Evolutionary conservation across 176 grass and related monocot genomes (phyloP), one percentile per base, ranked within the genome.

Genomic region (Hyparrhenia diplandra): DNA sequence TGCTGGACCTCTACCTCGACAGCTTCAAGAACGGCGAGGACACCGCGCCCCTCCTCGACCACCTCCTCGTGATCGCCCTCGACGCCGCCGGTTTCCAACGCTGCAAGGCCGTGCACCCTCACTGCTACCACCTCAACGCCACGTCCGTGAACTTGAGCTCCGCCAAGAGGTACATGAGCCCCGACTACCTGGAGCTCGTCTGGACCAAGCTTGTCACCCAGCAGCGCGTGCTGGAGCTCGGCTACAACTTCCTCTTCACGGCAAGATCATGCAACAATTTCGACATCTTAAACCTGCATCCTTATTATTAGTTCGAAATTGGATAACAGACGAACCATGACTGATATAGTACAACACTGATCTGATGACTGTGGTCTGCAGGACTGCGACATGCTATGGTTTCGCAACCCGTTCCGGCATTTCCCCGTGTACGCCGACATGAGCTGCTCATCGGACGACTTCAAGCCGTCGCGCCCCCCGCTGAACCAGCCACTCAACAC

Each of bases 381-480:
- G 94, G 90, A 97, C 61, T 49, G 76, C 7, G 88, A 93, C 52
- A 55, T 93, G 8, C 18, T 89, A 25, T 91, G 78, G 88, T 78
- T 97, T 13, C 81, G 91, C 17, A 69, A 93, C 78, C 88, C 94
- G 1, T 89, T 97, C 52, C 86, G 59, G 10, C 81, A 83, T 68
- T 59, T 97, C 70, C 36, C 31, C 3, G 21, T 79, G 14, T 74
- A 74, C 28, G 85, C 85, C 8, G 81, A 92, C 49, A 61, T 88
- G 37, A 39, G 37, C 8, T 39, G 37, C 37, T 39, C 37, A 8
- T 39, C 37, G 8, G 37, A 39, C 37, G 37, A 39, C 37, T 39
- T 39, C 37, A 39, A 39, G 37, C 37, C 37, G 8, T 39, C 37
- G 7, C 37, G 37, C 37, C 0, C 8, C n/a, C 37, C 37, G 37